Conservation (phyloP, 108 stramenopile genomes). For the Craspedostauros australis region DNA sequence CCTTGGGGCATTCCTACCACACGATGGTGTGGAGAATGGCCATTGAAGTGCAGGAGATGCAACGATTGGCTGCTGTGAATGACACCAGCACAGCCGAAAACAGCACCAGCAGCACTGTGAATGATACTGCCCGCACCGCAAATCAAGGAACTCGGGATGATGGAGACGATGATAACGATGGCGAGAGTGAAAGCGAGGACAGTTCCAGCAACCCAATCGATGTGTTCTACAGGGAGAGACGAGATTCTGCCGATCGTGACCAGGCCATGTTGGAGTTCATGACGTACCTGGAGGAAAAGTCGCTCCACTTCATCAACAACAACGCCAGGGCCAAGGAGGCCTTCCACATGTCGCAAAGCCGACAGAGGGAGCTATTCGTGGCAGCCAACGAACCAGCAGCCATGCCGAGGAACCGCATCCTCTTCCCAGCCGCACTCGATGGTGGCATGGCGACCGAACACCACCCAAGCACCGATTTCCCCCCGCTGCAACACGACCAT, state of each 20-base stretch:
- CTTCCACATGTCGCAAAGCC: no score
- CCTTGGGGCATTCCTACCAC: constrained; percentile 64
- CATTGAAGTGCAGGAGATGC: constrained; percentile 37
- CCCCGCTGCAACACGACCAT: no score
- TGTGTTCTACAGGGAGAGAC: constrained; percentile 14
- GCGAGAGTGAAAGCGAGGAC: background rate
- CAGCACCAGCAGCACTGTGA: background rate
- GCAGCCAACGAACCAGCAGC: no score
- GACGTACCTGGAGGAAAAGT: constrained; percentile 71
- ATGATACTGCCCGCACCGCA: no score
- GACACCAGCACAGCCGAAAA: background rate
- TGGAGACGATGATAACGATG: background rate
- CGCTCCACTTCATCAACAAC: constrained; percentile 22
- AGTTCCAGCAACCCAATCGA: constrained; percentile 4
- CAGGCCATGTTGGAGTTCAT: background rate
- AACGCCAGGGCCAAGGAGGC: no score
- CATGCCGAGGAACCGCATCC: no score
- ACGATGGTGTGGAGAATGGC: constrained; percentile 72
- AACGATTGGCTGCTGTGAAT: constrained; percentile 1
- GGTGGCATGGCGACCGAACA: no score
- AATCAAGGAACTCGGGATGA: constrained; percentile 1
- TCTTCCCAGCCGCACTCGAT: no score
- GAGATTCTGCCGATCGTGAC: background rate
- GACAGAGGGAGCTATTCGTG: no score
- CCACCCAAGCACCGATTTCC: no score